These are phyloP conservation scores for Xylaria sp. DNA, from an alignment of 2,329 filamentous ascomycete species.

Conservation along the genomic window DNA sequence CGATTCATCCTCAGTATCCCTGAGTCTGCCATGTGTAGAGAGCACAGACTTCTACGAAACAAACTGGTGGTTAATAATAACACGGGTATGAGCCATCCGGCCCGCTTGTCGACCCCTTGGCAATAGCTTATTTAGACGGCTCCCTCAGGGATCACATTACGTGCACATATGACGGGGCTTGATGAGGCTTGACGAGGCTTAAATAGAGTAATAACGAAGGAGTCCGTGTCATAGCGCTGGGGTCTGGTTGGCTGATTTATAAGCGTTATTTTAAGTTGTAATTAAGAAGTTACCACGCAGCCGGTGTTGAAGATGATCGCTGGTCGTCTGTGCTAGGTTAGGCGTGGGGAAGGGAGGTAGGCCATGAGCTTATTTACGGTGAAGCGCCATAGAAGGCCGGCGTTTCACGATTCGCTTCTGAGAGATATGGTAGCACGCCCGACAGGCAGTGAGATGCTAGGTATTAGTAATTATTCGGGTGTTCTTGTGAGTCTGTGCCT, in stretches of 20 bases:
- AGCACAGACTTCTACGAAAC: constrained; percentile 3
- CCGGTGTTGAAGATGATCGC: background rate
- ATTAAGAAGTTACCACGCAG: background rate
- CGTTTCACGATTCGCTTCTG: constrained; percentile 10
- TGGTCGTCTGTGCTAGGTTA: background rate
- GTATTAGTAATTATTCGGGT: no score
- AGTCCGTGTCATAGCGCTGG: background rate
- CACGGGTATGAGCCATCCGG: background rate
- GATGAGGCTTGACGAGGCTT: no score
- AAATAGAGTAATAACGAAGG: no score
- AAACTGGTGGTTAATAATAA: background rate
- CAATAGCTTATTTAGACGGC: background rate
- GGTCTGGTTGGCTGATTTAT: background rate
- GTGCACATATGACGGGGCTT: background rate
- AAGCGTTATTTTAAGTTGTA: background rate
- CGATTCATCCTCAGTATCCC: constrained; percentile 2
- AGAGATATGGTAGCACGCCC: constrained; percentile 1
- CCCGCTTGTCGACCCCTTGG: no score
- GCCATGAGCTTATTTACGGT: background rate
- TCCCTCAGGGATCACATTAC: background rate
- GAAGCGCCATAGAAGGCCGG: constrained; percentile 10
- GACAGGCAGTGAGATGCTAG: no score
- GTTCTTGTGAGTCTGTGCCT: no score
- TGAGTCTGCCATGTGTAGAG: constrained; percentile 6
- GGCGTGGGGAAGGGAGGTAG: constrained; percentile 5